Evolutionary conservation across 2,329 filamentous ascomycete genomes (phyloP).

Genomic region (Coniochaeta sp.): DNA sequence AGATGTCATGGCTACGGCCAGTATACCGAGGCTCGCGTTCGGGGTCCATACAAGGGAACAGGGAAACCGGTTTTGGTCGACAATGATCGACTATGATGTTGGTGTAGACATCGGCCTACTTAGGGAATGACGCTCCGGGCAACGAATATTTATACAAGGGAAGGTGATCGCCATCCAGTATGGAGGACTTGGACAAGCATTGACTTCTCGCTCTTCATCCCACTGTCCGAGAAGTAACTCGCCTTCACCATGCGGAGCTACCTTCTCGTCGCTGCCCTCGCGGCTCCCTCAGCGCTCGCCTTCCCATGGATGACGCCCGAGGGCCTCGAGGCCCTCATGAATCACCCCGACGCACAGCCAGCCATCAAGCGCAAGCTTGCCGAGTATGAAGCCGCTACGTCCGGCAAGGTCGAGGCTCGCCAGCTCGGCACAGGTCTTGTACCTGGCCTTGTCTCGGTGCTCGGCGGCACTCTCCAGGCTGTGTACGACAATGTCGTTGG

Average conservation of each 20-base stretch:
- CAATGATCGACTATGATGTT: background rate
- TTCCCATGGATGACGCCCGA: slow-evolving; percentile 11
- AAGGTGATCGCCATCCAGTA: no score
- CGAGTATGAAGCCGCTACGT: background rate
- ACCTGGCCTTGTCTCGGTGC: background rate
- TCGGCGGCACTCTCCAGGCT: background rate
- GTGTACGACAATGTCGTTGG: background rate
- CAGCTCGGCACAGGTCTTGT: background rate
- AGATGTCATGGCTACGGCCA: no score
- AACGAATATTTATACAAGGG: background rate
- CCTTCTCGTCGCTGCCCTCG: slow-evolving; percentile 5
- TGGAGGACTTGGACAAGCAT: background rate
- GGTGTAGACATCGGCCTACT: background rate
- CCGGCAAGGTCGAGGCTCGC: background rate
- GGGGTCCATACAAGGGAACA: no score
- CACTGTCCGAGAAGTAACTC: background rate
- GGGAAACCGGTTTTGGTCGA: background rate
- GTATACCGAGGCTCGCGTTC: no score
- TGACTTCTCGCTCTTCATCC: background rate
- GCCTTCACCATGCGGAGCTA: slow-evolving; percentile 1
- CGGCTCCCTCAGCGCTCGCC: slow-evolving; percentile 3
- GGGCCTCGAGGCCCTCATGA: slow-evolving; percentile 9
- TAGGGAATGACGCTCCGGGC: background rate
- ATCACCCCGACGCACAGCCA: slow-evolving; percentile 9
- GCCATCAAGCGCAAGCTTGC: slow-evolving; percentile 7